A percentile compares a stretch with the other conserved stretches of the same genome.
Evolutionary conservation across 441 rosid species (phyloP).

Genomic region (Theobroma grandiflorum): DNA sequence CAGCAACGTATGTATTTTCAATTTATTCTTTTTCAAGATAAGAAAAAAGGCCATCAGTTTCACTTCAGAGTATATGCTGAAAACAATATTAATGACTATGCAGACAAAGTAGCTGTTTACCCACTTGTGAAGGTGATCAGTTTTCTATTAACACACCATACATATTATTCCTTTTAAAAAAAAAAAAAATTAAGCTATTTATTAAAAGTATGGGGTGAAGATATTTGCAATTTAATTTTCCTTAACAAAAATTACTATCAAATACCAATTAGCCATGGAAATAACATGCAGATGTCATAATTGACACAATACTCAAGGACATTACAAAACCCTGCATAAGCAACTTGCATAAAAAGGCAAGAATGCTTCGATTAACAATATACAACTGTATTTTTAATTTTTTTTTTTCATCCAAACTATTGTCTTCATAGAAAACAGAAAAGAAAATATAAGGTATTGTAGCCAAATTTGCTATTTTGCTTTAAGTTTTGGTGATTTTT

Average conservation of each 20-base stretch:
- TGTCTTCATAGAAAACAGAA: background rate
- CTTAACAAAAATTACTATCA: background rate
- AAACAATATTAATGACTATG: background rate
- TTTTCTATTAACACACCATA: background rate
- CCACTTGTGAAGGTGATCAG: background rate
- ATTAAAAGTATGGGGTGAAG: background rate
- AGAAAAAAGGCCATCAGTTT: background rate
- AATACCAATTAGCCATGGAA: background rate
- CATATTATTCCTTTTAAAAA: background rate
- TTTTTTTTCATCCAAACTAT: background rate
- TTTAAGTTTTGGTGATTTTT: slow-evolving; percentile 4
- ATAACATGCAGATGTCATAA: background rate
- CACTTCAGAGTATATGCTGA: background rate
- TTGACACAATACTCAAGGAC: background rate
- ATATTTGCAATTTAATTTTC: slow-evolving; percentile 2
- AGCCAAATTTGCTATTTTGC: background rate
- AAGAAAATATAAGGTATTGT: background rate
- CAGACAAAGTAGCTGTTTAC: background rate
- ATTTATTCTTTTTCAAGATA: background rate
- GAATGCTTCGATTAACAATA: slow-evolving; percentile 15
- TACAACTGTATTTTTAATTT: background rate
- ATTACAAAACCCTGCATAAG: background rate
- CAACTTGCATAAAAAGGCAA: background rate
- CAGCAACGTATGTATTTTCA: background rate
- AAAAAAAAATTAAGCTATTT: background rate